These are phyloP conservation scores for Citrus unshiu DNA, from an alignment of 345 rosid genomes.

Conservation along the genomic window DNA sequence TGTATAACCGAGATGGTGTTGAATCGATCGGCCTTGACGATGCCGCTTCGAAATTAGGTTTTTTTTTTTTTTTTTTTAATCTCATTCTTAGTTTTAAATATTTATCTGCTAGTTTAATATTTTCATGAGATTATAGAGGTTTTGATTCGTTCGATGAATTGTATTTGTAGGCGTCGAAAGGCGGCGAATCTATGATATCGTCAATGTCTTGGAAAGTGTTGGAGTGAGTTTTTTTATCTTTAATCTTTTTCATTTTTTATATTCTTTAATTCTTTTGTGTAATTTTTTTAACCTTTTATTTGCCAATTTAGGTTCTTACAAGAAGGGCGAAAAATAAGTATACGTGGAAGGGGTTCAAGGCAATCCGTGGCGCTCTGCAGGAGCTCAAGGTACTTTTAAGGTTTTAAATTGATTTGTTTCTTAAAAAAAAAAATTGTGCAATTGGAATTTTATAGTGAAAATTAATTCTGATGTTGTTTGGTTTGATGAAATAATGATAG, in stretches of 20 bases:
- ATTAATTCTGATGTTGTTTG: conserved; percentile 2
- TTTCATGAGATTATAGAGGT: not conserved
- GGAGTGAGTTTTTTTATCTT: conserved; percentile 49
- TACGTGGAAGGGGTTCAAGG: conserved; percentile 77
- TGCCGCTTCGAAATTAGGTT: conserved; percentile 76
- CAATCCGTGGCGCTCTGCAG: conserved; percentile 61
- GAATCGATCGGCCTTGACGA: conserved; percentile 80
- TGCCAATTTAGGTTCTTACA: conserved; percentile 49
- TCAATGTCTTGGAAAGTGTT: conserved; percentile 81
- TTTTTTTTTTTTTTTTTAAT: not conserved
- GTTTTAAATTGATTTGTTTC: not conserved
- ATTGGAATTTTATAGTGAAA: not conserved
- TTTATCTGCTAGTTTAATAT: not conserved
- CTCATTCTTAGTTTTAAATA: not conserved
- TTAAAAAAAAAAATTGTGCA: not conserved
- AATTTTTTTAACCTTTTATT: not conserved
- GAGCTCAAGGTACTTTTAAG: conserved; percentile 44
- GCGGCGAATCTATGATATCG: conserved; percentile 85
- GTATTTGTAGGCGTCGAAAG: conserved; percentile 69
- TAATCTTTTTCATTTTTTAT: not conserved
- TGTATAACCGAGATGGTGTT: conserved; percentile 64
- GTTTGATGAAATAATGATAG: conserved; percentile 31
- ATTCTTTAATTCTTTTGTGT: not conserved
- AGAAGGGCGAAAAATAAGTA: conserved; percentile 73
- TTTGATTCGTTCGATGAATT: not conserved